These are phyloP conservation scores for Pseudoturritis turrita DNA, from an alignment of 345 rosid genomes.

Conservation along the genomic window DNA sequence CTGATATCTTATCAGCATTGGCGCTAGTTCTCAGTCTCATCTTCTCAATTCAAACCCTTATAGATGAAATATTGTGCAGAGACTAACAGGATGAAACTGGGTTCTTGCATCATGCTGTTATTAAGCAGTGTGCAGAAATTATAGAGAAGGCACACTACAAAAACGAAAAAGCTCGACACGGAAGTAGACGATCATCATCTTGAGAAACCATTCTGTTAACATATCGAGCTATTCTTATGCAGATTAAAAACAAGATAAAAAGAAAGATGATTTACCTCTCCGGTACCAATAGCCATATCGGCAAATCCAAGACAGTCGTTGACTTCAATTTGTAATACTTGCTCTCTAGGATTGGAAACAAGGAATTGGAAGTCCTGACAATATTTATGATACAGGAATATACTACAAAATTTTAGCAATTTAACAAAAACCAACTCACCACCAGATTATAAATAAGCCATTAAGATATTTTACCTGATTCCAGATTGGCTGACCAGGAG, in stretches of 20 bases:
- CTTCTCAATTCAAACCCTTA: constrained; percentile 3
- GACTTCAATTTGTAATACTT: constrained; percentile 73
- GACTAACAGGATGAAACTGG: background rate
- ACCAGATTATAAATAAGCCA: constrained; percentile 8
- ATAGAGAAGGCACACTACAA: background rate
- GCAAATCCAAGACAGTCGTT: constrained; percentile 84
- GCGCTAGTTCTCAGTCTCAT: constrained; percentile 3
- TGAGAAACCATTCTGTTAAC: background rate
- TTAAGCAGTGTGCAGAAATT: background rate
- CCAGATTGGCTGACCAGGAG: constrained; percentile 98
- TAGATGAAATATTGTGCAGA: constrained; percentile 3
- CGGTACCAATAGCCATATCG: constrained; percentile 70
- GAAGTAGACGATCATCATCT: constrained; percentile 2
- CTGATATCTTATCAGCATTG: background rate
- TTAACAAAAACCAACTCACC: background rate
- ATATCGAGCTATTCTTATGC: background rate
- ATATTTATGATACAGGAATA: constrained; percentile 22
- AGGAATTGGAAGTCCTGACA: constrained; percentile 94
- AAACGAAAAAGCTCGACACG: background rate
- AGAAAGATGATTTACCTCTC: constrained; percentile 56
- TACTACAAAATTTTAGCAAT: background rate
- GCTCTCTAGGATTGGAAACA: constrained; percentile 84
- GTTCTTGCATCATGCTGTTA: constrained; percentile 4
- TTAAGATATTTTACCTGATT: constrained; percentile 53
- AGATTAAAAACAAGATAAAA: background rate